phyloP scores from a whole-genome alignment of 371 early-diverging fungal species.

The Thermomucor indicae-seudaticae region DNA sequence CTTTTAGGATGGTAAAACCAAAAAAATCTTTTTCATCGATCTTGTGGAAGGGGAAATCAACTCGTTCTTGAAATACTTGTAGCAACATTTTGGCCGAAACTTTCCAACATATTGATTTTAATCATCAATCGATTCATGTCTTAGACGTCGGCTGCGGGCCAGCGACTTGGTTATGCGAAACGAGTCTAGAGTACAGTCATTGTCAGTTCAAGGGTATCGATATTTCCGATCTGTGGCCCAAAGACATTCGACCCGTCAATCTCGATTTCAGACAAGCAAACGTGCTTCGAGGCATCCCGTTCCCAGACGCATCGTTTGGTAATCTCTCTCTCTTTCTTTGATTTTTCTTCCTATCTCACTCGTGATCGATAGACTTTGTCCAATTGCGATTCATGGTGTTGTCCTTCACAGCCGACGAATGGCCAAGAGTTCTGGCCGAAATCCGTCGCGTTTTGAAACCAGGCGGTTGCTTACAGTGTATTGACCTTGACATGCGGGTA shows the following conservation, averaged over 20 bases:
- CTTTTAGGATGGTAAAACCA: slow-evolving; percentile 34
- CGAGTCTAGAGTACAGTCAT: slow-evolving; percentile 33
- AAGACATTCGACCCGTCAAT: slow-evolving; percentile 32
- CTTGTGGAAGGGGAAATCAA: too few species aligned
- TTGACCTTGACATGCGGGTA: slow-evolving; percentile 32
- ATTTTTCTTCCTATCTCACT: neutral
- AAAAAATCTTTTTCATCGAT: neutral
- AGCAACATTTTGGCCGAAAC: slow-evolving; percentile 37
- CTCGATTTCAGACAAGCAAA: slow-evolving; percentile 27
- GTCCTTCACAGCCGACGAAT: slow-evolving; percentile 30
- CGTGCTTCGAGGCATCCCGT: slow-evolving; percentile 29
- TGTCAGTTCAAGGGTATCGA: slow-evolving; percentile 37
- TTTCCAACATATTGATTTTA: slow-evolving; percentile 22
- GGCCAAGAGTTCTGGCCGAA: slow-evolving; percentile 28
- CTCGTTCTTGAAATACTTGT: neutral
- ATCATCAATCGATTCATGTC: slow-evolving; percentile 16
- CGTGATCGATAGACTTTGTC: slow-evolving; percentile 23
- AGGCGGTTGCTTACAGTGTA: slow-evolving; percentile 34
- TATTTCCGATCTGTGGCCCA: slow-evolving; percentile 36
- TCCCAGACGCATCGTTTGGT: slow-evolving; percentile 37
- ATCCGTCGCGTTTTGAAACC: slow-evolving; percentile 30
- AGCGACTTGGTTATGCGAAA: slow-evolving; percentile 41
- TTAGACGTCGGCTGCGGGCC: slow-evolving; percentile 41
- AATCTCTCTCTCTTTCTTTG: neutral
- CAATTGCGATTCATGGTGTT: slow-evolving; percentile 31